Evolutionary conservation across 2,329 filamentous ascomycete genomes (phyloP).

Genomic region (Neofusicoccum sp.): DNA sequence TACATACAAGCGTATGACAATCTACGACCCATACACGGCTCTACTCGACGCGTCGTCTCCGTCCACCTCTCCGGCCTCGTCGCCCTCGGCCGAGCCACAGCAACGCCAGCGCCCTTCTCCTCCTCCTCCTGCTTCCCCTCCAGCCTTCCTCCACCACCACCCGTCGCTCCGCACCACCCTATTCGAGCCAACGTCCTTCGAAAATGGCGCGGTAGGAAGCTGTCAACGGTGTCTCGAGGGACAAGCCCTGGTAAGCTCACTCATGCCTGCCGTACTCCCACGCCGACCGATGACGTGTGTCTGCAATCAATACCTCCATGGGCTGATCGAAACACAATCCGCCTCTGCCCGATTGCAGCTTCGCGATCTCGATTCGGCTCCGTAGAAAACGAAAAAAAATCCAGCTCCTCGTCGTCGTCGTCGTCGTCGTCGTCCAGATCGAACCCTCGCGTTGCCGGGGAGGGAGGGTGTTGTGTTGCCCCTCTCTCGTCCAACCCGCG

Average conservation of each 20-base stretch:
- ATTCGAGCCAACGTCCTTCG: slow-evolving; percentile 12
- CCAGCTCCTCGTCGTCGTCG: no score
- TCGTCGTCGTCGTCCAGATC: neutral
- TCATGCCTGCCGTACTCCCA: neutral
- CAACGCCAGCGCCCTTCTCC: neutral
- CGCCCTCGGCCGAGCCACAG: neutral
- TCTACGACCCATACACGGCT: slow-evolving; percentile 20
- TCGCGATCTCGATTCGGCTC: neutral
- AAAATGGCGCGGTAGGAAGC: neutral
- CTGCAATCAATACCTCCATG: neutral
- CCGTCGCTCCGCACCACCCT: slow-evolving; percentile 14
- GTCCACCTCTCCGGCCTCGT: neutral
- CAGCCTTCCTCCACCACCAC: slow-evolving; percentile 5
- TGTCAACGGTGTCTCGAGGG: neutral
- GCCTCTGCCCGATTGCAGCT: neutral
- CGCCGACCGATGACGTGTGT: neutral
- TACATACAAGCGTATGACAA: slow-evolving; percentile 8
- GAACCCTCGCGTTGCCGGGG: no score
- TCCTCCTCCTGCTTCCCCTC: neutral
- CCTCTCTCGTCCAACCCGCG: neutral
- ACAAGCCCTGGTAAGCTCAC: neutral
- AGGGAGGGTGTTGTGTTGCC: no score
- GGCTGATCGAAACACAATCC: neutral
- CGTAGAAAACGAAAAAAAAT: no score
- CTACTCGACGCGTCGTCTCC: slow-evolving; percentile 3